phyloP scores from a whole-genome alignment of 163 green algal genomes.

The Trebouxiophyceae sp. region DNA sequence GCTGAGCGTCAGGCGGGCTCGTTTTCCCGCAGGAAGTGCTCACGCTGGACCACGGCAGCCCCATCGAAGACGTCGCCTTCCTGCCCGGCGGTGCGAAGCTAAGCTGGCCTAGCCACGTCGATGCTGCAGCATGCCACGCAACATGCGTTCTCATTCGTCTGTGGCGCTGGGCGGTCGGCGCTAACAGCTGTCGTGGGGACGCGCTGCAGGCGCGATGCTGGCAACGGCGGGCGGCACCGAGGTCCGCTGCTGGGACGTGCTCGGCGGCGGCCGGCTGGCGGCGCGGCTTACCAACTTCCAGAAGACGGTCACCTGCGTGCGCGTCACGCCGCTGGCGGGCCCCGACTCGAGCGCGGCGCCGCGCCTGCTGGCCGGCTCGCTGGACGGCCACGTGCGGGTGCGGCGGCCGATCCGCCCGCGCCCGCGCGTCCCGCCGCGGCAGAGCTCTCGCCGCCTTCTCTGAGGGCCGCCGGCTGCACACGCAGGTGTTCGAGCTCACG shows the following conservation, averaged over 20 bases:
- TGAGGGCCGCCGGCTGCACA: neutral
- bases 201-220: slow-evolving; percentile 52
- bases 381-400: slow-evolving; percentile 92
- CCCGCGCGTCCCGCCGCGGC: too few species aligned
- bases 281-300: slow-evolving; percentile 75
- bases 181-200: too few species aligned
- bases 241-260: slow-evolving; percentile 83
- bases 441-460: neutral
- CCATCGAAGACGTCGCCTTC: slow-evolving; percentile 85
- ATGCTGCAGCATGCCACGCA: too few species aligned
- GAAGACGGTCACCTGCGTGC: slow-evolving; percentile 85
- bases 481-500: slow-evolving; percentile 79
- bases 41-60: slow-evolving; percentile 73
- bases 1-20: neutral
- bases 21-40: slow-evolving; percentile 22
- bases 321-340: slow-evolving; percentile 42
- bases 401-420: neutral
- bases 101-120: too few species aligned
- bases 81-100: slow-evolving; percentile 74
- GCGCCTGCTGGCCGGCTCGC: slow-evolving; percentile 79
- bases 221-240: slow-evolving; percentile 70
- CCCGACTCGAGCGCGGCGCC: slow-evolving; percentile 42
- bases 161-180: too few species aligned
- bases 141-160: too few species aligned
- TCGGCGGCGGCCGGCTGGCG: slow-evolving; percentile 56